Evolutionary conservation across 352 stramenopile genomes (phyloP), one percentile per base, ranked within the genome.

Genomic region (Phytopythium oedochilum): DNA sequence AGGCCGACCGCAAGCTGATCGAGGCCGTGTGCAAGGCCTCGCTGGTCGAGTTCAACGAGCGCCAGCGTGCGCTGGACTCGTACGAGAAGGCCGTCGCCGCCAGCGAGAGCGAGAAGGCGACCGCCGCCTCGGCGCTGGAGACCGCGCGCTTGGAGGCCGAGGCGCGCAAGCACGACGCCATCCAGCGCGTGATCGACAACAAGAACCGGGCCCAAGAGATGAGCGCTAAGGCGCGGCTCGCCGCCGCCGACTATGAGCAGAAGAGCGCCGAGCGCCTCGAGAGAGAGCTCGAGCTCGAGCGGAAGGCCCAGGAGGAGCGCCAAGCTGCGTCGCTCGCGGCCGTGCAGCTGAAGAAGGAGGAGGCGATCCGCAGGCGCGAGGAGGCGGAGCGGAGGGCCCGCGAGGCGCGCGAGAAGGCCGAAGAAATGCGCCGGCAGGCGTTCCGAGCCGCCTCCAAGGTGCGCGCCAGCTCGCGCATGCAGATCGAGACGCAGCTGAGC

Each of bases 21-120:
- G 78, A 91, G 23, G 84, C 84, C 0, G 84, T 94, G 26, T 84
- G 80, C 48, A 81, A 86, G 59, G 82, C 79, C 20, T 94, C 84
- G 28, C 61, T 94, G 45, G 67, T 78, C 15, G 84, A 92, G 55
- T 89, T 60, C 50, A 91, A 88, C 28, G 75, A 88, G 29, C 75
- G 76, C 18, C 68, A 92, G 61, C 81, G 78, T 35, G 74, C 68
- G 25, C 44, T 90, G 7, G 68, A 88, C 31, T 46, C 64, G 7
- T 89, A 86, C 55, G 71, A 83, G 26, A 67, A 59, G 8, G 66
- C 77, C 48, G 61, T 73, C 11, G 68, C 56, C 7, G 58, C 70
- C 44, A 69, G 63, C 11, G 60, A 68, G 5, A 50, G 60, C 0
- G 50, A 75, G 47, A 58, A 66, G 20, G 57, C 78, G 28, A 59